Conservation (phyloP, 2,329 filamentous ascomycete genomes). For the Grosmannia serpens region DNA sequence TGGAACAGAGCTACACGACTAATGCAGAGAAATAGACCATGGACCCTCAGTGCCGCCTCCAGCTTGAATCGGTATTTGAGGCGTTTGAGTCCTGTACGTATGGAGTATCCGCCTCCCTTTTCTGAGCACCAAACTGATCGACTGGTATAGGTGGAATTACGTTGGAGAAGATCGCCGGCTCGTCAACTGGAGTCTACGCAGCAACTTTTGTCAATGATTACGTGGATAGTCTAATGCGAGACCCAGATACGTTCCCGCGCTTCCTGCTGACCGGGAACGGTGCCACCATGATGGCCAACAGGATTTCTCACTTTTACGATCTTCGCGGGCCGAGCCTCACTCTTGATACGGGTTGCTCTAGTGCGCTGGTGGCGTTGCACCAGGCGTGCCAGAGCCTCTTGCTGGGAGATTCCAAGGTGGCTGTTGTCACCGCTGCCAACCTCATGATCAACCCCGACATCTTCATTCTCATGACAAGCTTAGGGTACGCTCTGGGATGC, state of each 20-base stretch:
- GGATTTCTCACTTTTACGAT: constrained; percentile 29
- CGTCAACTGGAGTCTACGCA: constrained; percentile 11
- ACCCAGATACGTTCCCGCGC: constrained; percentile 14
- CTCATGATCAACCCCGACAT: constrained; percentile 5
- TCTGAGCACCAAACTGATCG: too few relatives aligned
- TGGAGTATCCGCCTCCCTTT: too few relatives aligned
- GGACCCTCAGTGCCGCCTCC: constrained; percentile 12
- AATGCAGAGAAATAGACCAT: not conserved
- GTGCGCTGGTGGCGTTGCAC: constrained; percentile 28
- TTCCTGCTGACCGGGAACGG: constrained; percentile 23
- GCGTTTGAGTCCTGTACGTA: constrained; percentile 14
- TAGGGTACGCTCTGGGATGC: not conserved
- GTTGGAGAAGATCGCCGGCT: constrained; percentile 10
- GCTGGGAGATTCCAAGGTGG: constrained; percentile 9
- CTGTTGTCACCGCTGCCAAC: not conserved
- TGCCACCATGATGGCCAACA: constrained; percentile 24
- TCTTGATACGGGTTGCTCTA: constrained; percentile 34
- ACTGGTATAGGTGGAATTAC: constrained; percentile 12
- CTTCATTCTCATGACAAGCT: not conserved
- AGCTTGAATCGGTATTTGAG: constrained; percentile 16
- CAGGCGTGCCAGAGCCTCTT: constrained; percentile 20
- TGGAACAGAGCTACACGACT: not conserved
- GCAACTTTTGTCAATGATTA: constrained; percentile 19
- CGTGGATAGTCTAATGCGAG: constrained; percentile 9
- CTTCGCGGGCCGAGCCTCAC: constrained; percentile 28